A percentile compares a stretch with the other conserved stretches of the same genome.
These are phyloP conservation scores for Daldinia eschscholtzii DNA, from an alignment of 2,329 filamentous ascomycete species.

Conservation along the genomic window DNA sequence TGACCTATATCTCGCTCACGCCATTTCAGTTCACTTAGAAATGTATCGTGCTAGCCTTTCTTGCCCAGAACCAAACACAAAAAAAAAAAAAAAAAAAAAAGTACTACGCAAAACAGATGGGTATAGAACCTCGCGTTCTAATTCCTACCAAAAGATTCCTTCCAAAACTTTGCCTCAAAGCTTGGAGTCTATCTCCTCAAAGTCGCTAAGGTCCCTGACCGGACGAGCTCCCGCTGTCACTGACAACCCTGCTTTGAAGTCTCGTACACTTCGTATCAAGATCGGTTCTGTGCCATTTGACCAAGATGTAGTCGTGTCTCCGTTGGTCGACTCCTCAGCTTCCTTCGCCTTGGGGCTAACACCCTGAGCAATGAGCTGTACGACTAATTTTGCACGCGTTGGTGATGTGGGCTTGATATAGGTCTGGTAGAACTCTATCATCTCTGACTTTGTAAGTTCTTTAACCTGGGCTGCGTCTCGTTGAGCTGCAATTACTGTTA, in stretches of 20 bases:
- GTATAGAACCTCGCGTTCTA: constrained; percentile 38
- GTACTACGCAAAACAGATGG: constrained; percentile 30
- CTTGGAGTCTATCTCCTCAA: constrained; percentile 87
- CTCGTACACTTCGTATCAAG: constrained; percentile 81
- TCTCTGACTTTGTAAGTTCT: constrained; percentile 80
- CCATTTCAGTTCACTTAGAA: constrained; percentile 10
- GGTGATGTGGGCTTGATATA: constrained; percentile 82
- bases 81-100: constrained; percentile 10
- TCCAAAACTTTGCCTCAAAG: constrained; percentile 65
- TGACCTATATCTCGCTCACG: background rate
- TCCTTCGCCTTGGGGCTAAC: constrained; percentile 58
- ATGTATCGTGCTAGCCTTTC: constrained; percentile 16
- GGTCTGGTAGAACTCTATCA: constrained; percentile 81
- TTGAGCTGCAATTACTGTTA: constrained; percentile 66
- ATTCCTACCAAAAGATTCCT: constrained; percentile 28
- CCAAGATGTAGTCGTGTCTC: constrained; percentile 53
- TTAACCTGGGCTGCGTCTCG: constrained; percentile 82
- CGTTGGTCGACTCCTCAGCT: constrained; percentile 54
- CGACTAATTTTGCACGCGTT: constrained; percentile 82
- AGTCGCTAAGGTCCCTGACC: constrained; percentile 81
- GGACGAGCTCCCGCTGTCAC: constrained; percentile 80
- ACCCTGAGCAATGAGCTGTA: constrained; percentile 84
- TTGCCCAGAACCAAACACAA: constrained; percentile 8
- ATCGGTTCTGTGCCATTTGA: constrained; percentile 66
- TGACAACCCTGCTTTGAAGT: constrained; percentile 81